Evolutionary conservation across 495 filamentous ascomycete species (phyloP), one percentile per base, ranked within the genome.

Genomic region (Podospora tetraspora): DNA sequence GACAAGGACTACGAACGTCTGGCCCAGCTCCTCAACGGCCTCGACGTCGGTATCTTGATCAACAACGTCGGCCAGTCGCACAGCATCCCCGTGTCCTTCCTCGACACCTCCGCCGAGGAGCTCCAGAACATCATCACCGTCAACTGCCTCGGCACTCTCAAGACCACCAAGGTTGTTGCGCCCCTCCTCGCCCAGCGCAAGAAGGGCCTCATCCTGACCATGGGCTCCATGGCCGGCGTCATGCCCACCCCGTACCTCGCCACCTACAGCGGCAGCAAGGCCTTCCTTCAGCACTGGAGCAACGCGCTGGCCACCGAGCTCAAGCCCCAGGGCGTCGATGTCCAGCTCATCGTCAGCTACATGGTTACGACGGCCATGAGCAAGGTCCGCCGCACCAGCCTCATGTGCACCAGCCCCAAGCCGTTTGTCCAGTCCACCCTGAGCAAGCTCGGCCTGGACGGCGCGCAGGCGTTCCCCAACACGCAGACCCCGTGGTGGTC

Each of bases 51-150:
- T 58, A 88, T 99, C 70, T 82, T 99, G 66, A 83, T 99, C 81
- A 99, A 99, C 85, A 99, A 99, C 76, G 96, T 99, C 62, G 96
- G 96, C 70, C 90, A 91, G 79, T 92, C 89, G 77, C 96, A 98
- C 83, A 88, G 85, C 75, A 96, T 97, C 64, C 96, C 96, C 19
- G 92, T 94, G 10, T 88, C 93, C 0, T 99, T 98, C 82, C 81
- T 90, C 29, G 81, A 91, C 72, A 97, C 94, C 7, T 78, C 88
- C 13, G 81, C 87, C 68, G 80, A 88, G 59, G 96, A 98, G 81
- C 86, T 98, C 80, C 81, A 85, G 69, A 86, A 92, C 73, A 99
- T 99, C 74, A 88, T 99, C 81, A 92, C 87, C 56, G 92, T 98
- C 84, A 99, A 99, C 82, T 95, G 93, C 81, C 80, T 87, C 59